Evolutionary conservation across 306 rosid species (phyloP).

Genomic region (Castanea crenata): DNA sequence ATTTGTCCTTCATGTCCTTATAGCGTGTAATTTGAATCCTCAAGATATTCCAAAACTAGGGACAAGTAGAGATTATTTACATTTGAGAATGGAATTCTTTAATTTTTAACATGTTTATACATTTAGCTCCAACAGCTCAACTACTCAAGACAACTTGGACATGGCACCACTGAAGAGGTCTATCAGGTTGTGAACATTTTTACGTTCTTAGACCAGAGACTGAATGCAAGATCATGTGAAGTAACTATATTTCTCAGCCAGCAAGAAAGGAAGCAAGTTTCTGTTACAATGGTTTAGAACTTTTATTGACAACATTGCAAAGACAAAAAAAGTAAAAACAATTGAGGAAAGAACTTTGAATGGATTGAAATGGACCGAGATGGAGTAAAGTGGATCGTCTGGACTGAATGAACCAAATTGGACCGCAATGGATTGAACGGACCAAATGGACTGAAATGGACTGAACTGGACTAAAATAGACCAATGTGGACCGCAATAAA

Average conservation of each 20-base stretch:
- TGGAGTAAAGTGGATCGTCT: too few species aligned
- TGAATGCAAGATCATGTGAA: conserved; percentile 27
- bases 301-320: too few species aligned
- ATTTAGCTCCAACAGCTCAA: conserved; percentile 71
- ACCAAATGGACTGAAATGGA: too few species aligned
- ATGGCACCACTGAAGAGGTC: conserved; percentile 65
- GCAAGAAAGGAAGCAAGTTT: too few species aligned
- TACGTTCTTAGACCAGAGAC: conserved; percentile 9
- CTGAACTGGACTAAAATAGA: too few species aligned
- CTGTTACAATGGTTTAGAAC: too few species aligned
- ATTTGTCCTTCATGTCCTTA: conserved; percentile 62
- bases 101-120: conserved; percentile 76
- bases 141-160: conserved; percentile 79
- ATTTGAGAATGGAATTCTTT: conserved; percentile 9
- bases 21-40: conserved; percentile 77
- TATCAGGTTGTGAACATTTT: conserved; percentile 58
- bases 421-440: too few species aligned
- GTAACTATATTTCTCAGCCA: conserved; percentile 12
- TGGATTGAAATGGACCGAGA: too few species aligned
- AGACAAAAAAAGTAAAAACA: too few species aligned
- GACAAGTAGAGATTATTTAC: conserved; percentile 55
- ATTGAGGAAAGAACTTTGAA: too few species aligned
- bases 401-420: too few species aligned
- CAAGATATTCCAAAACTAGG: conserved; percentile 89
- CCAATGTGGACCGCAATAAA: too few species aligned